phyloP scores from a whole-genome alignment of 352 stramenopile species.

The Pythium dissimile region DNA sequence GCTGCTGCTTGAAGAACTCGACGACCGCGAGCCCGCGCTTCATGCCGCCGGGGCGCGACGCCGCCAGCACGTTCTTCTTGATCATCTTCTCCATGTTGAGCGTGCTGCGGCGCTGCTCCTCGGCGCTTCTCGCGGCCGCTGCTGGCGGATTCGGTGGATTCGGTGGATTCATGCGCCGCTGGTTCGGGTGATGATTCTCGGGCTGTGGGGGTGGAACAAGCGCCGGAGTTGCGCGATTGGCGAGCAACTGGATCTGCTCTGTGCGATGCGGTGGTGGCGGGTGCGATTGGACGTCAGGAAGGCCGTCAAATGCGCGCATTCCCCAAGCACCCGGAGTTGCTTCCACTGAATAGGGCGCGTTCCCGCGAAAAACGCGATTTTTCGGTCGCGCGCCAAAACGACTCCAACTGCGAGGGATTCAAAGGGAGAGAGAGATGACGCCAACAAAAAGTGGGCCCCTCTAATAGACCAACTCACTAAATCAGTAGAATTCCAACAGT shows the following conservation, averaged over 20 bases:
- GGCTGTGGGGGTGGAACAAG: too few species aligned
- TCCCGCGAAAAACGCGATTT: neutral
- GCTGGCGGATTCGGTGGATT: neutral
- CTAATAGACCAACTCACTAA: neutral
- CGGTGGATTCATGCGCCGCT: constrained; percentile 4
- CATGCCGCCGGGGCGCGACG: constrained; percentile 40
- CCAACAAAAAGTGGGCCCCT: neutral
- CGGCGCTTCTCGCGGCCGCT: constrained; percentile 22
- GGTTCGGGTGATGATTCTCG: neutral
- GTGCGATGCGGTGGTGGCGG: neutral
- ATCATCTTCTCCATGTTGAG: constrained; percentile 88
- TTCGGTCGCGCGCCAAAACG: constrained; percentile 8
- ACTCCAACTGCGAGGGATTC: neutral
- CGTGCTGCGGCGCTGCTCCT: constrained; percentile 55
- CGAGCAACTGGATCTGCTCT: constrained; percentile 1
- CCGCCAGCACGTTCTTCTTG: constrained; percentile 69
- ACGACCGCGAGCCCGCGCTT: constrained; percentile 73
- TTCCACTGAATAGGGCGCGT: neutral
- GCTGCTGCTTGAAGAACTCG: constrained; percentile 72
- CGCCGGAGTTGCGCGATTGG: neutral
- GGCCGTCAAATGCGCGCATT: neutral
- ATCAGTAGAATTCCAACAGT: constrained; percentile 5
- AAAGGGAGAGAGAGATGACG: constrained; percentile 12
- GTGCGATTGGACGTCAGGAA: neutral
- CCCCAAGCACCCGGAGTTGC: neutral